These are phyloP conservation scores for Erythrophleum fordii DNA, from an alignment of 306 rosid genomes.

Conservation along the genomic window DNA sequence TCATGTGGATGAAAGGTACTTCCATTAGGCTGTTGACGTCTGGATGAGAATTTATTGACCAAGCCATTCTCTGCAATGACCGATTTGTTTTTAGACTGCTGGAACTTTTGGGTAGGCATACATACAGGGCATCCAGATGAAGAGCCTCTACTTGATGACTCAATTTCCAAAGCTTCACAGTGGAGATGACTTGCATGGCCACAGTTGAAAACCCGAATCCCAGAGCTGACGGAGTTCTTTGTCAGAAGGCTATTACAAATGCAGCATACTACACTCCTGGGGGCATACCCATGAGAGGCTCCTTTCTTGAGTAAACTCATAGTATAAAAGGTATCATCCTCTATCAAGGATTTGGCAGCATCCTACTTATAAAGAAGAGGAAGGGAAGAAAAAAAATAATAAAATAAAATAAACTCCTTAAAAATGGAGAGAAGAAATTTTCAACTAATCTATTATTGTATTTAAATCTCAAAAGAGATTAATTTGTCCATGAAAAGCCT, in stretches of 20 bases:
- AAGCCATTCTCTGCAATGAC: constrained; percentile 61
- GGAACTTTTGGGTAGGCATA: constrained; percentile 70
- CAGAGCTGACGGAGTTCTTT: constrained; percentile 62
- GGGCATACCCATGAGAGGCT: constrained; percentile 93
- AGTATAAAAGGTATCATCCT: constrained; percentile 91
- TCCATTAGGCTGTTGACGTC: constrained; percentile 61
- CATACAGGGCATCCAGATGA: constrained; percentile 91
- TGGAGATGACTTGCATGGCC: constrained; percentile 95
- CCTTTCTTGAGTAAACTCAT: constrained; percentile 95
- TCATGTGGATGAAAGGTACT: constrained; percentile 63
- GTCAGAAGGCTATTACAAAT: constrained; percentile 74
- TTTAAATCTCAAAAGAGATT: constrained; percentile 3
- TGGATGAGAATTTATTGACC: constrained; percentile 55
- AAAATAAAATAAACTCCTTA: constrained; percentile 14
- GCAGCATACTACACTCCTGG: constrained; percentile 69
- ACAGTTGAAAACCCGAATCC: constrained; percentile 84
- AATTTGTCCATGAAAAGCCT: constrained; percentile 4
- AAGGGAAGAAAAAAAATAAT: constrained; percentile 21
- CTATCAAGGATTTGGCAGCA: constrained; percentile 92
- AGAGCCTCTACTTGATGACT: constrained; percentile 52
- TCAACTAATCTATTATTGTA: neutral
- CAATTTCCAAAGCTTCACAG: constrained; percentile 76
- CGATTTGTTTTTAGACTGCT: constrained; percentile 70
- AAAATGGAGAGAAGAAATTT: constrained; percentile 25
- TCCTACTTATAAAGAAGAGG: constrained; percentile 54